Base-by-base conservation (phyloP, 73 alveolate genomes). In the Stentor roeselii region DNA sequence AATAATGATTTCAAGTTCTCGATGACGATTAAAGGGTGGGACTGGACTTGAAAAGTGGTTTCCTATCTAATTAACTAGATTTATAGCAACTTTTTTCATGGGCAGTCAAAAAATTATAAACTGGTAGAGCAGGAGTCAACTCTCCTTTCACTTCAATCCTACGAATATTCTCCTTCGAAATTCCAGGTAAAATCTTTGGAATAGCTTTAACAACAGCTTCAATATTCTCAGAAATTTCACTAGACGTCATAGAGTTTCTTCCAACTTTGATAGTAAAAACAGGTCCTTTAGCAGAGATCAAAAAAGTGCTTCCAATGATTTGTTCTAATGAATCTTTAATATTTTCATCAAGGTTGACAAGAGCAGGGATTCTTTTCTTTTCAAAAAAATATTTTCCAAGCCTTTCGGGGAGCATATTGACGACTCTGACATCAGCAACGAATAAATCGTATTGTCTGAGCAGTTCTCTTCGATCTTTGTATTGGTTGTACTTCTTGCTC, bases 301-400 rank as follows among this genome's bases (percentile, higher is more conserved):
- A 6, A 34, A 76, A 76, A 39, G 84, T 76, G n/a, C 74, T 76
- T 1, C 38, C 39, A n/a, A 34, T n/a, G 39, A 67, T 67, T 30
- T 40, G 37, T 1, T 27, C 27, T 40, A 67, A 67, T 27, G 80
- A 21, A 21, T n/a, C 80, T 67, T 67, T 40, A 32, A 67, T 32
- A 32, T 67, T 40, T 15, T n/a, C 41, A 67, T 67, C 80, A 1
- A 67, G 34, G 34, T 39, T 37, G 0, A 76, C 82, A 31, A 76
- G n/a, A 86, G 86, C 90, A 1, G 98, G 98, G 86, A 85, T 92
- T 89, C 89, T 95, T 90, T 95, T 95, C 60, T 86, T 82, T 3
- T 75, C 87, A 90, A 90, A 95, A 87, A 95, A 95, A 39, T 88
- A 83, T 84, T 90, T 95, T 60, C 98, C 98, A 59, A 93, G 91